Evolutionary conservation across 2,329 filamentous ascomycete species (phyloP).

Genomic region (Xylaria sp.): DNA sequence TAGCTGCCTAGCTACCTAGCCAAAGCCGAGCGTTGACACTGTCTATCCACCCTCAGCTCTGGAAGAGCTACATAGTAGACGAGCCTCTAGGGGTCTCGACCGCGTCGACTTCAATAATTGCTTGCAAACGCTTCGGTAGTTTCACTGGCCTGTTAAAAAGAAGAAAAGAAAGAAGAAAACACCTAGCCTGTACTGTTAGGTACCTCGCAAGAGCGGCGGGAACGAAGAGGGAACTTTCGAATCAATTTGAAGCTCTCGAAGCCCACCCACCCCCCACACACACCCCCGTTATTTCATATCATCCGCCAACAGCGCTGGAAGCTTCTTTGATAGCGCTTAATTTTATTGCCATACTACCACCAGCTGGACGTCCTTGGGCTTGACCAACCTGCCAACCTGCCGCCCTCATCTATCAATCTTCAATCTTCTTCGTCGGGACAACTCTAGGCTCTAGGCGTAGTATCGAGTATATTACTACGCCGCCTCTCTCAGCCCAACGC

Average conservation of each 20-base stretch:
- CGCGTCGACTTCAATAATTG: conserved; percentile 19
- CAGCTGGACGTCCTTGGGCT: background rate
- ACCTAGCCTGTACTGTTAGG: too few relatives aligned
- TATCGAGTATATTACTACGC: background rate
- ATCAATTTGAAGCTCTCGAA: background rate
- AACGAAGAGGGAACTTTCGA: background rate
- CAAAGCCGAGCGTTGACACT: conserved; percentile 20
- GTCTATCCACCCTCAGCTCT: conserved; percentile 10
- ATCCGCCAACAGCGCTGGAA: background rate
- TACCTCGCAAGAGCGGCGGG: background rate
- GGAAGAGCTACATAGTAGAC: background rate
- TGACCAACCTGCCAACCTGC: background rate
- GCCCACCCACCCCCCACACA: background rate
- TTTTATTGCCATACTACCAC: background rate
- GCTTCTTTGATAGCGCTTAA: background rate
- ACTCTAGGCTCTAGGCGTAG: background rate
- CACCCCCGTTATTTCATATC: background rate
- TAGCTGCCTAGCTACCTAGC: conserved; percentile 21
- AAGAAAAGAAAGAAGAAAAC: too few relatives aligned
- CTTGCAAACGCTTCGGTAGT: conserved; percentile 20
- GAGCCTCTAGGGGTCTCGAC: conserved; percentile 21
- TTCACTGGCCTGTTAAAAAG: conserved; percentile 21
- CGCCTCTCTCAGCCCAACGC: background rate
- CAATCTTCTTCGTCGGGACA: background rate
- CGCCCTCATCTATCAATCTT: too few relatives aligned